Conservation (phyloP, 768 basidiomycete species). For the Chalciporus sphaerocephalus region DNA sequence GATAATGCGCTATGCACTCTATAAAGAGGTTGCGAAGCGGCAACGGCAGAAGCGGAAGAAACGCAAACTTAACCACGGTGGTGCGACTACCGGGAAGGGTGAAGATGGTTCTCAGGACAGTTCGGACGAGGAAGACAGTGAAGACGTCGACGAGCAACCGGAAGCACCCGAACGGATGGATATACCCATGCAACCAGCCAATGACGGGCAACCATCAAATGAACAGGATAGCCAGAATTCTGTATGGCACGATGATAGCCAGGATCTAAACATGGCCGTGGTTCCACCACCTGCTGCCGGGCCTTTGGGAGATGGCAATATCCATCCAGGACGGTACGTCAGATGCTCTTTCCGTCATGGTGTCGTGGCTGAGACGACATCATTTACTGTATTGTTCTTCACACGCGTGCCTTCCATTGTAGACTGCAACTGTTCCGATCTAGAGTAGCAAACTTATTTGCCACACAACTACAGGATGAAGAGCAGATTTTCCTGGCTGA, state of each 20-base stretch:
- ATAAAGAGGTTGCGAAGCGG: constrained; percentile 92
- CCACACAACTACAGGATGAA: constrained; percentile 62
- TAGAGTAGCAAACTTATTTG: constrained; percentile 68
- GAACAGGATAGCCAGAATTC: constrained; percentile 45
- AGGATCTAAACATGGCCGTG: constrained; percentile 59
- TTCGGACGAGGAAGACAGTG: constrained; percentile 44
- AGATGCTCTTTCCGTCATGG: constrained; percentile 1
- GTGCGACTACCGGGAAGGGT: constrained; percentile 47
- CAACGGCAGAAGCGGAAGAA: constrained; percentile 67
- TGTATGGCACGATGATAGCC: constrained; percentile 64
- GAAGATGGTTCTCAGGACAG: constrained; percentile 41
- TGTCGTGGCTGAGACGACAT: neutral
- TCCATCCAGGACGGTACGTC: constrained; percentile 57
- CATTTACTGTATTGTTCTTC: neutral
- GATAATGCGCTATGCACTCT: constrained; percentile 95
- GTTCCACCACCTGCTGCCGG: constrained; percentile 38
- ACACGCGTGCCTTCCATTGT: constrained; percentile 1
- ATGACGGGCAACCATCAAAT: constrained; percentile 22
- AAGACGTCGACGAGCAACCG: constrained; percentile 39
- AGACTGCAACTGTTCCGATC: constrained; percentile 80
- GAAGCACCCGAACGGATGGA: constrained; percentile 45
- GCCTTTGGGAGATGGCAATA: constrained; percentile 39
- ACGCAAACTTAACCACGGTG: constrained; percentile 76
- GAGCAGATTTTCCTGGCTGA: constrained; percentile 71
- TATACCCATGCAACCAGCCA: constrained; percentile 37